Percentiles rank a stretch among this genome's conserved stretches.
phyloP scores from a whole-genome alignment of 2,329 filamentous ascomycete genomes.

The Pezizomycotina sp. region DNA sequence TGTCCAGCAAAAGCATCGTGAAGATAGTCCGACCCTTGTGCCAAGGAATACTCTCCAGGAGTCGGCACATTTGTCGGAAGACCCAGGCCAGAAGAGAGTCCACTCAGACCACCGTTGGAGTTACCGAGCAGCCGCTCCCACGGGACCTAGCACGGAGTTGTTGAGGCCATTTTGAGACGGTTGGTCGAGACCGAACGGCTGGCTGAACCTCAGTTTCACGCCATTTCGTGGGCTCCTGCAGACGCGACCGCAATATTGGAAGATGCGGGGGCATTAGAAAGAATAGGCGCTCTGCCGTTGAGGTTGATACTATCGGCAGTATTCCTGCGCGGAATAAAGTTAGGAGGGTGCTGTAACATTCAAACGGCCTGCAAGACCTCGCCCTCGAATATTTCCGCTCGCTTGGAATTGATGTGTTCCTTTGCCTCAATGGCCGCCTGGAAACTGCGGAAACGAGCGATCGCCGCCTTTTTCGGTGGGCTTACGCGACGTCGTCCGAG shows the following conservation, averaged over 20 bases:
- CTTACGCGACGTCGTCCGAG: constrained; percentile 12
- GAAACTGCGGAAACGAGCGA: constrained; percentile 22
- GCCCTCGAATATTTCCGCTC: constrained; percentile 18
- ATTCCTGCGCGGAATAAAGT: constrained; percentile 14
- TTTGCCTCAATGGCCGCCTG: constrained; percentile 24
- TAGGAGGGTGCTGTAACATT: constrained; percentile 10
- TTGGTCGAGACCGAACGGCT: too few relatives aligned
- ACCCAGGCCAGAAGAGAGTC: too few relatives aligned
- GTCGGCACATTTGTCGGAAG: too few relatives aligned
- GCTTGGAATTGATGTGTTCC: constrained; percentile 20
- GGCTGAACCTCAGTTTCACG: too few relatives aligned
- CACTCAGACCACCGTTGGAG: too few relatives aligned
- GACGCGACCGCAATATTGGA: too few relatives aligned
- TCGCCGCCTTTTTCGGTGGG: constrained; percentile 19
- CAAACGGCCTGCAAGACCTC: constrained; percentile 16
- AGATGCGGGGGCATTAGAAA: too few relatives aligned
- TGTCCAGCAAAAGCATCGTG: constrained; percentile 13
- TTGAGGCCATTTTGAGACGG: too few relatives aligned
- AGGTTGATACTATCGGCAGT: constrained; percentile 15
- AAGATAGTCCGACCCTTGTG: constrained; percentile 16
- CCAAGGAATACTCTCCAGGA: constrained; percentile 17
- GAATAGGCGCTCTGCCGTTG: too few relatives aligned
- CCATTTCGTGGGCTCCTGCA: too few relatives aligned
- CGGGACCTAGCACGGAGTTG: too few relatives aligned
- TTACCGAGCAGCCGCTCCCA: too few relatives aligned